Base-by-base conservation (phyloP, 176 grass and related monocot genomes). In the Bolboschoenus planiculmis region DNA sequence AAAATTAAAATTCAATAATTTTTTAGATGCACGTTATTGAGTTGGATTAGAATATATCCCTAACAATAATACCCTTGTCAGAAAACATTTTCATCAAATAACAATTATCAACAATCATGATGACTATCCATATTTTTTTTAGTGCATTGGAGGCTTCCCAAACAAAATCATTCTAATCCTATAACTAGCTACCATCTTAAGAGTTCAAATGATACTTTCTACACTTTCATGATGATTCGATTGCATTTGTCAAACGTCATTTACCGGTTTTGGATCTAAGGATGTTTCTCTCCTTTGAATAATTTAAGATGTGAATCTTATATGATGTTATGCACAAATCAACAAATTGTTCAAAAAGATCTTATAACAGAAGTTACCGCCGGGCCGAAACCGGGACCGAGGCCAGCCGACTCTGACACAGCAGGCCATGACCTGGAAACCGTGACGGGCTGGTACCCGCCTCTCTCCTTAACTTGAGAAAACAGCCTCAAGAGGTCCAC, bases 401-500 rank as follows among this genome's bases (percentile, higher is more conserved):
- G 34, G 6, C 56, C 78, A 43, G 39, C 57, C 50, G n/a, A 81
- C 20, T 61, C 56, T 62, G 78, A 35, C 78, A 81, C 78, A 16
- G 34, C 54, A 62, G 21, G 55, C 78, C 78, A 81, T 42, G 78
- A 81, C 35, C 5, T 13, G 8, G 53, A 24, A 27, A 42, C 54
- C 34, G 78, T 40, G 36, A 81, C 78, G 9, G 16, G 9, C 55
- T 7, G 11, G 54, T 60, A 60, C 29, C 78, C 78, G 4, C 78
- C 78, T 40, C 54, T 58, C 13, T 44, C 78, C 21, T 60, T 58
- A n/a, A 81, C 78, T 2, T 63, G 16, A 44, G 30, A 61, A 81
- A 81, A 81, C 5, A 81, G 78, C 78, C n/a, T 62, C 33, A 40
- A 27, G 54, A 81, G 78, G 21, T 81, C 78, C 18, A 81, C 78